phyloP scores from a whole-genome alignment of 129 eudicot species.

The Helianthus annuus region HanXRQr2.0-SUNRISE NC_035441.2:173901571-173902070 shows the following conservation, averaged over 20 bases:
- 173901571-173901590: too few species aligned
- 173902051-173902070: constrained; percentile 65
- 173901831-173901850: constrained; percentile 53
- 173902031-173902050: constrained; percentile 44
- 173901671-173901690: too few species aligned
- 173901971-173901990: constrained; percentile 31
- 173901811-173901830: constrained; percentile 30
- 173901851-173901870: constrained; percentile 51
- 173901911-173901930: constrained; percentile 69
- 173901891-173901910: constrained; percentile 88
- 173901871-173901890: constrained; percentile 69
- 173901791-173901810: too few species aligned
- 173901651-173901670: too few species aligned
- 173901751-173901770: too few species aligned
- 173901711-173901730: too few species aligned
- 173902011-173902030: constrained; percentile 32
- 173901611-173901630: too few species aligned
- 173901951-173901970: constrained; percentile 24
- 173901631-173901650: too few species aligned
- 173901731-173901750: too few species aligned
- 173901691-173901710: too few species aligned
- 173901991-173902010: constrained; percentile 23
- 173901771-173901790: too few species aligned
- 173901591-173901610: too few species aligned
- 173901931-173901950: constrained; percentile 48